phyloP scores from a whole-genome alignment of 768 basidiomycete species.

The Rhizopogon rudus region DNA sequence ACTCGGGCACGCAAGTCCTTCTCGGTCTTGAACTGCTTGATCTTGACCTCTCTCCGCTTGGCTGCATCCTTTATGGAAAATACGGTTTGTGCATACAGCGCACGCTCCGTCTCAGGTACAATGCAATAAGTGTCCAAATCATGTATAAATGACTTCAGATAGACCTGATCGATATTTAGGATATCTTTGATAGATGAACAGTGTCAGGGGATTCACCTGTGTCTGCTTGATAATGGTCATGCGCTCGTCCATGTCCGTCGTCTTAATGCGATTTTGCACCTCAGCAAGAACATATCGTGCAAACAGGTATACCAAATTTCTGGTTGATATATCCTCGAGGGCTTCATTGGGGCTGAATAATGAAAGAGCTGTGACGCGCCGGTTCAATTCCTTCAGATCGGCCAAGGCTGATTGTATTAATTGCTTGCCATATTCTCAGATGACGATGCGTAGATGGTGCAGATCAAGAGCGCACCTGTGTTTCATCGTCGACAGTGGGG shows the following conservation, averaged over 20 bases:
- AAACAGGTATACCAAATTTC: constrained; percentile 69
- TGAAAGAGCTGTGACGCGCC: constrained; percentile 53
- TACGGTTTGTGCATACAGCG: constrained; percentile 45
- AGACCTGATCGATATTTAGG: constrained; percentile 32
- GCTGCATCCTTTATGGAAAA: constrained; percentile 57
- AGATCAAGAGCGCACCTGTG: constrained; percentile 31
- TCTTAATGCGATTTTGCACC: constrained; percentile 53
- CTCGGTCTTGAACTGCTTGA: constrained; percentile 84
- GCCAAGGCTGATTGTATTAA: constrained; percentile 49
- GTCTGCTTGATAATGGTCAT: constrained; percentile 48
- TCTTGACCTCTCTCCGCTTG: constrained; percentile 80
- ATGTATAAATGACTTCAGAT: constrained; percentile 41
- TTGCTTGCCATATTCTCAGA: constrained; percentile 37
- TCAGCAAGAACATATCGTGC: constrained; percentile 68
- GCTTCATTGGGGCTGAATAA: constrained; percentile 84
- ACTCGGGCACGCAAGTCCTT: constrained; percentile 71
- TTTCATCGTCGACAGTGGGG: constrained; percentile 38
- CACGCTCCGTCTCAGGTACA: constrained; percentile 54
- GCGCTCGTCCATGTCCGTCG: constrained; percentile 54
- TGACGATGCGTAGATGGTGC: not conserved
- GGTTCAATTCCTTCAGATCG: constrained; percentile 50
- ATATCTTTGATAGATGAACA: not conserved
- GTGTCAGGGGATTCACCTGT: constrained; percentile 37
- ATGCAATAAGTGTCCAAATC: constrained; percentile 63
- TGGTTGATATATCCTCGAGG: constrained; percentile 76